Base-by-base conservation (phyloP, 345 rosid genomes). In the Arabidopsis thaliana region DNA sequence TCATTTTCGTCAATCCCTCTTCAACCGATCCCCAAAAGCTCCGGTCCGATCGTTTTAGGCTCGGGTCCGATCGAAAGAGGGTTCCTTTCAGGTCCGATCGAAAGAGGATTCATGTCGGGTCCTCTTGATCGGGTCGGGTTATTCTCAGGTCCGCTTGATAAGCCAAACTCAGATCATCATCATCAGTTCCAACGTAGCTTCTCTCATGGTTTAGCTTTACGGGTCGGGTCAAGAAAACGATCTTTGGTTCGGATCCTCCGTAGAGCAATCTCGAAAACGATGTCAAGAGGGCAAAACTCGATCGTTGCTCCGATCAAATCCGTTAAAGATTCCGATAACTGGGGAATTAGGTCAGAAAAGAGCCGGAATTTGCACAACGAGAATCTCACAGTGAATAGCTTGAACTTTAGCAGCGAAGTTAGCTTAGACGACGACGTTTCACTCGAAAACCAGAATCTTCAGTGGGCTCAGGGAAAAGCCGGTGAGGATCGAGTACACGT, bases 391-490 rank as follows among this genome's bases (percentile, higher is more conserved):
- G 84, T 86, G 0, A 87, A 83, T 37, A 78, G 91, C 42, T 57
- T 83, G 76, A 84, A 80, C 64, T 82, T 91, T 63, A 86, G 93
- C 67, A 83, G 86, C 16, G 97, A 89, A 50, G 91, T 88, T 13
- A 85, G 87, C 76, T 80, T 87, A 37, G 89, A 85, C 4, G 92
- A 86, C 70, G 90, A 86, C 30, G 93, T 81, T 59, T 82, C 85
- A 9, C 76, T 78, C 32, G 87, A 87, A 66, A 75, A 81, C 23
- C 91, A 88, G 70, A 88, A 86, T 72, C 88, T 93, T 56, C 96
- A 93, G 63, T 93, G 97, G 98, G 98, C 98, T 38, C 97, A 91
- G 24, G 98, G 98, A 7, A 91, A 87, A 81, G 98, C 98, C 1
- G 98, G 98, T 7, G 98, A 93, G 74, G 98, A 93, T 87, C 85